phyloP scores from a whole-genome alignment of 371 early-diverging fungal species.

The Mortierella sp. region DNA sequence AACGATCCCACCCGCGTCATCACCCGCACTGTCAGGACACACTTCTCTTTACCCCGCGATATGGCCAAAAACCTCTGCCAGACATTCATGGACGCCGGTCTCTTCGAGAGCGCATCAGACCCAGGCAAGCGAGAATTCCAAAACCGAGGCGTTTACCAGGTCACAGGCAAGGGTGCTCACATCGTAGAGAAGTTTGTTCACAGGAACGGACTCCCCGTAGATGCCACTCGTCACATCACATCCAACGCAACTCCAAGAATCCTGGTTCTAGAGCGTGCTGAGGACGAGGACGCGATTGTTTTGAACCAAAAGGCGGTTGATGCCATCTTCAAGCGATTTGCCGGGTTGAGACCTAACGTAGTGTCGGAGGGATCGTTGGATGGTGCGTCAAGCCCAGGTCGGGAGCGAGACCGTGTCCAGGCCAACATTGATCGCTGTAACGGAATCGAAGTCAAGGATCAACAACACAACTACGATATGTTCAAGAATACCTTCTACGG shows the following conservation, averaged over 20 bases:
- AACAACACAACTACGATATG: conserved; percentile 54
- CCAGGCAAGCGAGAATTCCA: conserved; percentile 66
- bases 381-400: conserved; percentile 18
- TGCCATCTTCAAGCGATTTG: conserved; percentile 55
- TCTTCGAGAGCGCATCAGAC: conserved; percentile 72
- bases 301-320: conserved; percentile 44
- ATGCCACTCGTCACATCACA: conserved; percentile 53
- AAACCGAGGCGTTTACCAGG: conserved; percentile 70
- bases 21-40: conserved; percentile 70
- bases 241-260: conserved; percentile 54
- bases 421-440: conserved; percentile 48
- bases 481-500: conserved; percentile 59
- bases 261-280: conserved; percentile 52
- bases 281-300: conserved; percentile 58
- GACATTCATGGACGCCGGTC: conserved; percentile 71
- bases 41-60: conserved; percentile 73
- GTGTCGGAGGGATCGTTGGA: not conserved
- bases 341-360: conserved; percentile 52
- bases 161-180: conserved; percentile 74
- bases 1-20: conserved; percentile 68
- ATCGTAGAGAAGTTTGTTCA: conserved; percentile 66
- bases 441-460: conserved; percentile 61
- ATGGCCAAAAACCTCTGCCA: conserved; percentile 79
- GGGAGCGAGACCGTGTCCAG: conserved; percentile 23
- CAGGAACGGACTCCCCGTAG: conserved; percentile 43